Percentiles rank a stretch among this genome's conserved stretches.
Evolutionary conservation across 805 yeast species (phyloP).

Genomic region (Yamadazyma paraphyllophila): DNA sequence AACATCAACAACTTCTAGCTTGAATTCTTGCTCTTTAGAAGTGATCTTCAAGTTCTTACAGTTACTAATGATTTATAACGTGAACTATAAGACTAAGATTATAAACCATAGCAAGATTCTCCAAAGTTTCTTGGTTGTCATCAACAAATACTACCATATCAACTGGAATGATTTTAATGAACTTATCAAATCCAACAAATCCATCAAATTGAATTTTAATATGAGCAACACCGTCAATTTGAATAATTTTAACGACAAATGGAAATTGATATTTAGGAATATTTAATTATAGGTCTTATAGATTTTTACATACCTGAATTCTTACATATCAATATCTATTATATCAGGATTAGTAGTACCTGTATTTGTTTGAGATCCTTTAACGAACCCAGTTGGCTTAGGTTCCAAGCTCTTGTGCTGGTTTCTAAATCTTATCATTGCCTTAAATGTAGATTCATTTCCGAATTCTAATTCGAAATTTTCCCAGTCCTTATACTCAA

Average conservation of each 20-base stretch:
- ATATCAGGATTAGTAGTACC: constrained; percentile 50
- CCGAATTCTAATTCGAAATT: constrained; percentile 73
- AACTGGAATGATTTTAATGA: constrained; percentile 39
- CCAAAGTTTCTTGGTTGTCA: constrained; percentile 31
- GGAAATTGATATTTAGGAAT: constrained; percentile 25
- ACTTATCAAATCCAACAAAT: constrained; percentile 30
- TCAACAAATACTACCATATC: constrained; percentile 40
- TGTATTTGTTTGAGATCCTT: constrained; percentile 18
- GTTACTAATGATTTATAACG: constrained; percentile 31
- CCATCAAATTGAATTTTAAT: constrained; percentile 37
- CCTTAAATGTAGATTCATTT: constrained; percentile 65
- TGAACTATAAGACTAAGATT: constrained; percentile 29
- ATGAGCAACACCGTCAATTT: constrained; percentile 32
- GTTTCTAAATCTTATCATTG: constrained; percentile 65
- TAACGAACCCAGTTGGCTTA: constrained; percentile 39
- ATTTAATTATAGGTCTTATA: constrained; percentile 4
- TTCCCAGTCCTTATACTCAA: constrained; percentile 52
- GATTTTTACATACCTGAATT: not conserved
- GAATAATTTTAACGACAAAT: constrained; percentile 37
- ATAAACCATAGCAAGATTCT: constrained; percentile 29
- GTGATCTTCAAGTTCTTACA: constrained; percentile 34
- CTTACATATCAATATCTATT: constrained; percentile 54
- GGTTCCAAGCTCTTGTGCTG: constrained; percentile 18
- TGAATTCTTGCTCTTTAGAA: constrained; percentile 28
- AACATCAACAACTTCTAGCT: constrained; percentile 2